Evolutionary conservation across 2,329 filamentous ascomycete species (phyloP).

Genomic region (Sporothrix mexicana): DNA sequence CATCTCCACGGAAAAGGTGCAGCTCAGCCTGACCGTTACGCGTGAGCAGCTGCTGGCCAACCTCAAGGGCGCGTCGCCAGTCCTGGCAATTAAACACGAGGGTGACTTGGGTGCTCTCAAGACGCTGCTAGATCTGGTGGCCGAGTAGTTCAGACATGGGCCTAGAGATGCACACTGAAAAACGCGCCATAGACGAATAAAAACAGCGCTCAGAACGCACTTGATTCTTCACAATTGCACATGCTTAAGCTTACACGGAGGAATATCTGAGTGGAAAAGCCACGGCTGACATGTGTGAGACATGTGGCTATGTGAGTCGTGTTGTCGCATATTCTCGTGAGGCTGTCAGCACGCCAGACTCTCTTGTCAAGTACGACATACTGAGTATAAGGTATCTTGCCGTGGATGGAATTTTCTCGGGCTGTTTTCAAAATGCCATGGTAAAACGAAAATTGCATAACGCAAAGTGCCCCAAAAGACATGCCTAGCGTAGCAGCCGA

Average conservation of each 20-base stretch:
- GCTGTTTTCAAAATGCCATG: background rate
- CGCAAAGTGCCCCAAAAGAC: background rate
- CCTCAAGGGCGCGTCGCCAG: background rate
- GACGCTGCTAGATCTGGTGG: conserved; percentile 18
- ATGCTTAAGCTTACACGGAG: background rate
- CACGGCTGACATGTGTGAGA: conserved; percentile 13
- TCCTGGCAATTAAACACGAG: conserved; percentile 17
- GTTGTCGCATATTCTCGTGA: conserved; percentile 13
- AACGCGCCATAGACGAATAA: background rate
- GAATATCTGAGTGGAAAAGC: background rate
- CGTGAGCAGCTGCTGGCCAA: conserved; percentile 22
- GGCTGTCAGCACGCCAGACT: background rate
- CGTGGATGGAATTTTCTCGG: too few relatives aligned
- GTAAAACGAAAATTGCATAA: background rate
- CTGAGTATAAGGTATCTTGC: too few relatives aligned
- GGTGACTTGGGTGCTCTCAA: conserved; percentile 13
- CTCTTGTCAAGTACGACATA: background rate
- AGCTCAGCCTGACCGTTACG: conserved; percentile 1
- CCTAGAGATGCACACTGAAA: background rate
- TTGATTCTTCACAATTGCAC: background rate
- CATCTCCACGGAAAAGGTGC: background rate
- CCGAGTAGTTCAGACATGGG: background rate
- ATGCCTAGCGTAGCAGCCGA: background rate
- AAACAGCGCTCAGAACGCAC: background rate
- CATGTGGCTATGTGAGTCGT: conserved; percentile 9